These are phyloP conservation scores for Chiua virens DNA, from an alignment of 768 basidiomycete genomes.

Conservation along the genomic window DNA sequence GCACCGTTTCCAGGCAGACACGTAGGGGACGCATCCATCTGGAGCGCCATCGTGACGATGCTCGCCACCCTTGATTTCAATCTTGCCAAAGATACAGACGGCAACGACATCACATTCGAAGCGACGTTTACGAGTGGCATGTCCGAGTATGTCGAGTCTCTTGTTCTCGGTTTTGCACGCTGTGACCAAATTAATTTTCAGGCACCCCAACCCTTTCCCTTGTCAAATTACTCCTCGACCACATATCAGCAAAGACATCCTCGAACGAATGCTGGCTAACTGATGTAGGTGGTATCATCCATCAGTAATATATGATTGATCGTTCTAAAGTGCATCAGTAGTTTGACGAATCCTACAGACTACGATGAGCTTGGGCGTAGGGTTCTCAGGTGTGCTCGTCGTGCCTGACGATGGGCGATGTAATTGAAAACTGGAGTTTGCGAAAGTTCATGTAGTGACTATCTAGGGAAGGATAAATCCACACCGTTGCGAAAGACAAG, in stretches of 20 bases:
- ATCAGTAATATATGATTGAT: too few relatives aligned
- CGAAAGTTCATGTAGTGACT: too few relatives aligned
- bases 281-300: too few relatives aligned
- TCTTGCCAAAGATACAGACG: neutral
- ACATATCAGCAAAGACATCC: neutral
- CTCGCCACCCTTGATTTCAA: neutral
- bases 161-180: neutral
- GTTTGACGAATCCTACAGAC: too few relatives aligned
- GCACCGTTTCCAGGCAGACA: neutral
- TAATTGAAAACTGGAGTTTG: too few relatives aligned
- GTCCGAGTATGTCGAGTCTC: neutral
- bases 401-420: too few relatives aligned
- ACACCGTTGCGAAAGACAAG: too few relatives aligned
- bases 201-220: neutral
- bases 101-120: neutral
- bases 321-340: too few relatives aligned
- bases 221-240: neutral
- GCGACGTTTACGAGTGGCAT: neutral
- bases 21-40: neutral
- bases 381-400: too few relatives aligned
- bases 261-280: neutral
- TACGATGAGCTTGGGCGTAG: too few relatives aligned
- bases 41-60: slow-evolving; percentile 1
- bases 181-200: neutral
- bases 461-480: too few relatives aligned